These are phyloP conservation scores for Tetrahymena malaccensis DNA, from an alignment of 73 alveolate genomes.

Conservation along the genomic window DNA sequence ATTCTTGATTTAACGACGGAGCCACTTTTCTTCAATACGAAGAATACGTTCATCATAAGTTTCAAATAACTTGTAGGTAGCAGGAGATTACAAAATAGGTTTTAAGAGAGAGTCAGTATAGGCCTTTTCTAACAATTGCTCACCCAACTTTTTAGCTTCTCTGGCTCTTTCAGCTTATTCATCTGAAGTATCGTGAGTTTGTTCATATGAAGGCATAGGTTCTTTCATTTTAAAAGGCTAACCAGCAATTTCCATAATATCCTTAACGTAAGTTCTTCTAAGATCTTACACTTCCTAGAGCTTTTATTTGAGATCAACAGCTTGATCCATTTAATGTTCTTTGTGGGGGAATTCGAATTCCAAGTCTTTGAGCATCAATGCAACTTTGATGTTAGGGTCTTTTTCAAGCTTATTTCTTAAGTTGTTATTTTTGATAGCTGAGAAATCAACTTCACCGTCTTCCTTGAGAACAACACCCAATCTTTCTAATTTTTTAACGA, in stretches of 20 bases:
- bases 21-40: slow-evolving; percentile 1
- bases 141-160: neutral
- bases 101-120: neutral
- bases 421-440: neutral
- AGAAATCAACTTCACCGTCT: neutral
- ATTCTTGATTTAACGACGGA: neutral
- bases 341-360: neutral
- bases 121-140: neutral
- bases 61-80: neutral
- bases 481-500: neutral
- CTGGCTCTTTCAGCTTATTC: neutral
- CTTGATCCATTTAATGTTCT: neutral
- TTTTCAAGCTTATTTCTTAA: neutral
- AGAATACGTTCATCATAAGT: neutral
- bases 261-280: neutral
- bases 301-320: neutral
- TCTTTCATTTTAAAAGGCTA: neutral
- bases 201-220: neutral
- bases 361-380: neutral
- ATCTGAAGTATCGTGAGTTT: neutral
- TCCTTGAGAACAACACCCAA: neutral
- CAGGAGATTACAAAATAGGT: neutral
- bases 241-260: neutral
- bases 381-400: neutral
- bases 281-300: neutral